Evolutionary conservation across 2,329 filamentous ascomycete genomes (phyloP), one percentile per base, ranked within the genome.

Genomic region (Trichoderma atroviride): DNA sequence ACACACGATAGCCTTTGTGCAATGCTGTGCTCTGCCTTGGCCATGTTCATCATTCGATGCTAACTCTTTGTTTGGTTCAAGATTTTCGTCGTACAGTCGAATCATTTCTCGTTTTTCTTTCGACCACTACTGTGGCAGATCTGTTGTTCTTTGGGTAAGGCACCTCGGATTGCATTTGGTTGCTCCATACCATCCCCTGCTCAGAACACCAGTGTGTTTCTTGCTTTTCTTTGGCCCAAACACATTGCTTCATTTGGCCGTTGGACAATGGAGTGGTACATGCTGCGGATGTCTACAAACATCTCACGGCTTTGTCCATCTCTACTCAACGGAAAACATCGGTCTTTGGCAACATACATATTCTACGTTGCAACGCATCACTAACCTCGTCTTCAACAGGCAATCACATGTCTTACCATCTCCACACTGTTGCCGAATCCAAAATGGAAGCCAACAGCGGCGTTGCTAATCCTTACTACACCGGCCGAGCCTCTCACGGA

Each of bases 371-470:
- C 6, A 10, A n/a, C 31, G 10, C 14, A 35, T 70, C 27, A 27
- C 66, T 70, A 35, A 70, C 56, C 10, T 19, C 24, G 22, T 27
- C 11, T 35, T 31, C 31, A 29, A 56, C 37, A 68, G 74, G 72
- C 72, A 73, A 73, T 70, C 72, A 70, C 74, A 76, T 78, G 74
- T 76, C 75, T 78, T 81, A 81, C 74, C 76, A 77, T 74, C 74
- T 75, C 75, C 74, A 77, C 71, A 70, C 74, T 60, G 71, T 72
- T 70, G 69, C 68, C 73, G 73, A 75, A 58, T 37, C 60, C 69
- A 75, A 71, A 69, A 83, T 83, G 81, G 81, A 82, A 70, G 72
- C 75, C 71, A 74, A 75, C 70, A 74, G 72, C 65, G 75, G 73
- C 58, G 74, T 78, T 71, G 74, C 77, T 40, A 72, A 73, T 27